These are phyloP conservation scores for Paramecium bursaria DNA, from an alignment of 73 alveolate genomes.

Conservation along the genomic window DNA sequence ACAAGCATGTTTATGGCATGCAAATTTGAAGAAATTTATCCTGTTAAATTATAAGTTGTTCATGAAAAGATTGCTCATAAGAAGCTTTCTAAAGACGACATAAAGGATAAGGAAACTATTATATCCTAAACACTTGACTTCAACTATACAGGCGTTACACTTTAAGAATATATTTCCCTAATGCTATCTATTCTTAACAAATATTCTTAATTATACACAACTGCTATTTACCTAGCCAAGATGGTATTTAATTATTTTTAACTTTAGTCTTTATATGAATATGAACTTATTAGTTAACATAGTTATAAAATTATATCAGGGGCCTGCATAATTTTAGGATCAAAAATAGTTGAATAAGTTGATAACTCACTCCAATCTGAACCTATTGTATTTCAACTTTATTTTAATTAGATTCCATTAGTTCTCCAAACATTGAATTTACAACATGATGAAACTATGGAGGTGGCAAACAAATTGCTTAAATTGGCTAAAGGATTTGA, in stretches of 20 bases:
- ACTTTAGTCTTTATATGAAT: conserved; percentile 53
- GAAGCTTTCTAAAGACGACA: conserved; percentile 60
- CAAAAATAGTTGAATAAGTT: conserved; percentile 57
- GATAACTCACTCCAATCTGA: conserved; percentile 57
- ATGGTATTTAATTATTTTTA: conserved; percentile 34
- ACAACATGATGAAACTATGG: conserved; percentile 43
- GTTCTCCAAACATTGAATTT: conserved; percentile 48
- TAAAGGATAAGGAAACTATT: conserved; percentile 53
- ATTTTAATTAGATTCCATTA: conserved; percentile 40
- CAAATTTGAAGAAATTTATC: conserved; percentile 86
- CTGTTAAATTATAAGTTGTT: conserved; percentile 65
- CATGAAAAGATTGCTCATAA: conserved; percentile 68
- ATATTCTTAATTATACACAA: conserved; percentile 42
- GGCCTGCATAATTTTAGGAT: conserved; percentile 33
- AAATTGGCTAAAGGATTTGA: conserved; percentile 66
- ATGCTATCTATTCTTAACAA: conserved; percentile 47
- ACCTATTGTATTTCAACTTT: no score
- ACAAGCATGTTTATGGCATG: conserved; percentile 82
- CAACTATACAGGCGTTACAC: conserved; percentile 45
- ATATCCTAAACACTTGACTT: conserved; percentile 33
- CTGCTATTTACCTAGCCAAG: conserved; percentile 62
- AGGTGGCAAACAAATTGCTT: conserved; percentile 37
- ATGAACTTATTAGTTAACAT: conserved; percentile 20
- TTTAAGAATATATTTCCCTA: conserved; percentile 48
- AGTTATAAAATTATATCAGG: conserved; percentile 47